A percentile compares a stretch with the other conserved stretches of the same genome.
These are phyloP conservation scores for Fistulinella staudtii DNA, from an alignment of 1,284 basidiomycete genomes.

Conservation along the genomic window DNA sequence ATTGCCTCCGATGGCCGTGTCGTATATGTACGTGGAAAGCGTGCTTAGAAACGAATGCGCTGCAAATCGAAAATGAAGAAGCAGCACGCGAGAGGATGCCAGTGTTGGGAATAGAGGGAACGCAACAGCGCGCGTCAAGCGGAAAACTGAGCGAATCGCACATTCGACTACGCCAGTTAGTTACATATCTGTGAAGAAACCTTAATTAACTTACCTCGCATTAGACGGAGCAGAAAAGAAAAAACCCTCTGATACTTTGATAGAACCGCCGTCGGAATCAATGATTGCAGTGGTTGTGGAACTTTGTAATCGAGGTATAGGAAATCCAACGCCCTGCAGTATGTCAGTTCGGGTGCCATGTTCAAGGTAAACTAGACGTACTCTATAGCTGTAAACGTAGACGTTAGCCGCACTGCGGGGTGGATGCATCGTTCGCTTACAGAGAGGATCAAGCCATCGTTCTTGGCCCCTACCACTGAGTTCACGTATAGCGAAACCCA, in stretches of 20 bases:
- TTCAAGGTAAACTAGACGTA: conserved; percentile 29
- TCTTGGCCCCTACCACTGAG: conserved; percentile 61
- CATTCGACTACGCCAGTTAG: conserved; percentile 54
- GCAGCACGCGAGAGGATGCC: conserved; percentile 45
- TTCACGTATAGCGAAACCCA: conserved; percentile 80
- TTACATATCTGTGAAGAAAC: neutral
- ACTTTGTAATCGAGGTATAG: conserved; percentile 84
- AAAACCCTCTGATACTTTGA: conserved; percentile 85
- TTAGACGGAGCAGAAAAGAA: conserved; percentile 70
- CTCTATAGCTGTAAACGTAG: conserved; percentile 22
- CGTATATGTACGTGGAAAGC: conserved; percentile 68
- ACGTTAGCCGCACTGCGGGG: conserved; percentile 10
- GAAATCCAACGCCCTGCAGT: conserved; percentile 74
- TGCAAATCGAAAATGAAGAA: conserved; percentile 69
- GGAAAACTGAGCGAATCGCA: conserved; percentile 63
- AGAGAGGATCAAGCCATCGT: conserved; percentile 74
- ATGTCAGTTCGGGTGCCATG: conserved; percentile 46
- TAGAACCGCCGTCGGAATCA: conserved; percentile 66
- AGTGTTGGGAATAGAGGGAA: conserved; percentile 60
- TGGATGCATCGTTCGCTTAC: conserved; percentile 44
- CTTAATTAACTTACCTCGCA: conserved; percentile 52
- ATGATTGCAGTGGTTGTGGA: conserved; percentile 62
- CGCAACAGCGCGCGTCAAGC: conserved; percentile 46
- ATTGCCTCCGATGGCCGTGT: conserved; percentile 72
- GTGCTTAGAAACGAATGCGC: conserved; percentile 65